Evolutionary conservation across 768 basidiomycete species (phyloP).

Genomic region (Neoboletus subvelutipes): DNA sequence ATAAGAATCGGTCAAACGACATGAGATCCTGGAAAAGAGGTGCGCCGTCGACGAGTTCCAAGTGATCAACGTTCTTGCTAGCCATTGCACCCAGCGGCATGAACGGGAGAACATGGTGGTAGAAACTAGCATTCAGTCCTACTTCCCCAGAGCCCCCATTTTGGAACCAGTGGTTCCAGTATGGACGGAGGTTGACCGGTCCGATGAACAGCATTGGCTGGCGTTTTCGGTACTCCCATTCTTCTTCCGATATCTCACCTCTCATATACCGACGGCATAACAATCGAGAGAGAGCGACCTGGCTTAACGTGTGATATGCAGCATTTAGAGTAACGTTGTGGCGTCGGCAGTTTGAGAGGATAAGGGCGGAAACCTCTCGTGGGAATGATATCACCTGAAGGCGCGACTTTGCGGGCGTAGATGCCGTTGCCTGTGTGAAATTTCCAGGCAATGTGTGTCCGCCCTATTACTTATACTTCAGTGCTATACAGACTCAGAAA

Average conservation of each 20-base stretch:
- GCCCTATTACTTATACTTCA: background rate
- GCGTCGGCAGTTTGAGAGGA: conserved; percentile 40
- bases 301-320: conserved; percentile 44
- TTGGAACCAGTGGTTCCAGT: conserved; percentile 36
- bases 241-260: conserved; percentile 46
- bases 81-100: background rate
- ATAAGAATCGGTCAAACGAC: background rate
- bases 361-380: conserved; percentile 23
- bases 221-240: conserved; percentile 51
- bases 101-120: conserved; percentile 17
- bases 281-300: conserved; percentile 40
- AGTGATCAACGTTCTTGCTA: background rate
- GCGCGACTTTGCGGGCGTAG: background rate
- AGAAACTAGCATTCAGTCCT: conserved; percentile 42
- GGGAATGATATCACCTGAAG: background rate
- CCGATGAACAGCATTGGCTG: conserved; percentile 52
- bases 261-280: conserved; percentile 44
- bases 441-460: background rate
- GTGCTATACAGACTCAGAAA: background rate
- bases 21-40: conserved; percentile 44
- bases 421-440: background rate
- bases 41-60: conserved; percentile 18
- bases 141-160: conserved; percentile 37
- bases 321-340: conserved; percentile 49
- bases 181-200: conserved; percentile 46